These are phyloP conservation scores for Coniella vitis DNA, from an alignment of 2,329 filamentous ascomycete genomes.

Conservation along the genomic window DNA sequence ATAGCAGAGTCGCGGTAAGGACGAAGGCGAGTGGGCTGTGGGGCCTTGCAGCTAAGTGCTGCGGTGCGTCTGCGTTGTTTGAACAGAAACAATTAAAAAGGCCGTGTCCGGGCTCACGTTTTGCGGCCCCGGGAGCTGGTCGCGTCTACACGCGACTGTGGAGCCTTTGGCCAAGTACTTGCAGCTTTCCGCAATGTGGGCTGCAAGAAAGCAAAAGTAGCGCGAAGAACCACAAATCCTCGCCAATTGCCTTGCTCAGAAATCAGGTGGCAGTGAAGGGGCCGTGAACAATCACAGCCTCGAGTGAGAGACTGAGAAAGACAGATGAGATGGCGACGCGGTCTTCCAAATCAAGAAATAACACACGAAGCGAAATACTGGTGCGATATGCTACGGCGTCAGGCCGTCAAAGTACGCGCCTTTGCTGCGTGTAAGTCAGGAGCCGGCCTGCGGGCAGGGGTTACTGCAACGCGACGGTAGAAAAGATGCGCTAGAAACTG, in stretches of 20 bases:
- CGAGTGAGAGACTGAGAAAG: background rate
- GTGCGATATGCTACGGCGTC: slow-evolving; percentile 3
- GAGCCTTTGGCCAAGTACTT: slow-evolving; percentile 2
- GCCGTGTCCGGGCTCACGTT: slow-evolving; percentile 12
- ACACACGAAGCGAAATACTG: background rate
- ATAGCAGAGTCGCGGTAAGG: too few relatives aligned
- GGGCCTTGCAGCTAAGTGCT: background rate
- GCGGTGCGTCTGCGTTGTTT: background rate
- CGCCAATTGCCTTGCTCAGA: slow-evolving; percentile 1
- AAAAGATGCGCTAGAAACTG: background rate
- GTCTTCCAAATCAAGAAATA: background rate
- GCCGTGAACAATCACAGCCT: background rate
- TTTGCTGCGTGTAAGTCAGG: background rate
- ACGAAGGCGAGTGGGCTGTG: too few relatives aligned
- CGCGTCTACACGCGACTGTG: slow-evolving; percentile 11
- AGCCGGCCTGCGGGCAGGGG: slow-evolving; percentile 5
- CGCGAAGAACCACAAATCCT: background rate
- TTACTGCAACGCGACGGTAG: slow-evolving; percentile 4
- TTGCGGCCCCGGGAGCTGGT: slow-evolving; percentile 10
- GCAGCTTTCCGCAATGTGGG: slow-evolving; percentile 7
- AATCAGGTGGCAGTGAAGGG: background rate
- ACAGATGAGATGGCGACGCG: background rate
- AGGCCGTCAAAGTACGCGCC: background rate
- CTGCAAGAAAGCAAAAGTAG: background rate
- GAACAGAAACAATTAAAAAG: slow-evolving; percentile 10